A percentile compares a stretch with the other conserved stretches of the same genome.
These are phyloP conservation scores for Cordyceps cateniannulata DNA, from an alignment of 2,329 filamentous ascomycete species.

Conservation along the genomic window DNA sequence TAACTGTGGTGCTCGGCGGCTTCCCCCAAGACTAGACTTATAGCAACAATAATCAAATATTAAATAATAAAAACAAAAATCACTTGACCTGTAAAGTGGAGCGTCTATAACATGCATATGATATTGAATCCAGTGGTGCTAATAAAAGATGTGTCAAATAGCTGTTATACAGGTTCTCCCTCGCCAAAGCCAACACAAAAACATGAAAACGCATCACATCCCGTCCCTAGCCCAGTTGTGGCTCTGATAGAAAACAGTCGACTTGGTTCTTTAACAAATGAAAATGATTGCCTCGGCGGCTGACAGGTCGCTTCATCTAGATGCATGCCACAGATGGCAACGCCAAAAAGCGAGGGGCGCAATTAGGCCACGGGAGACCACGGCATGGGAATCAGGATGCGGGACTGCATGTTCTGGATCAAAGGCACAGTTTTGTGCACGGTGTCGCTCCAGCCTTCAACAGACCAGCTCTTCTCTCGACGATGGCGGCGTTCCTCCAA, in stretches of 20 bases:
- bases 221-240: background rate
- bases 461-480: constrained; percentile 89
- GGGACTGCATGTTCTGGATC: constrained; percentile 93
- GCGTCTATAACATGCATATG: constrained; percentile 1
- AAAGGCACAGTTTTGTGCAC: constrained; percentile 98
- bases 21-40: constrained; percentile 25
- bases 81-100: background rate
- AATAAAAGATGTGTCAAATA: constrained; percentile 4
- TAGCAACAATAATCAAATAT: background rate
- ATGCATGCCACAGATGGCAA: constrained; percentile 6
- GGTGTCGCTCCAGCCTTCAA: constrained; percentile 93
- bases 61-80: background rate
- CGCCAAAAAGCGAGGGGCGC: background rate
- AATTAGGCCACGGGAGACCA: constrained; percentile 84
- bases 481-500: constrained; percentile 86
- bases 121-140: constrained; percentile 4
- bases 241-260: background rate
- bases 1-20: constrained; percentile 72
- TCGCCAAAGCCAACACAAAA: background rate
- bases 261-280: constrained; percentile 6
- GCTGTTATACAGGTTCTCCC: constrained; percentile 10
- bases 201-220: background rate
- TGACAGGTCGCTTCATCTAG: constrained; percentile 7
- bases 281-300: constrained; percentile 3
- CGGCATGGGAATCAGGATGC: constrained; percentile 87